Evolutionary conservation across 2,329 filamentous ascomycete genomes (phyloP), one percentile per base, ranked within the genome.

Genomic region (Hymenoscyphus occultus): DNA sequence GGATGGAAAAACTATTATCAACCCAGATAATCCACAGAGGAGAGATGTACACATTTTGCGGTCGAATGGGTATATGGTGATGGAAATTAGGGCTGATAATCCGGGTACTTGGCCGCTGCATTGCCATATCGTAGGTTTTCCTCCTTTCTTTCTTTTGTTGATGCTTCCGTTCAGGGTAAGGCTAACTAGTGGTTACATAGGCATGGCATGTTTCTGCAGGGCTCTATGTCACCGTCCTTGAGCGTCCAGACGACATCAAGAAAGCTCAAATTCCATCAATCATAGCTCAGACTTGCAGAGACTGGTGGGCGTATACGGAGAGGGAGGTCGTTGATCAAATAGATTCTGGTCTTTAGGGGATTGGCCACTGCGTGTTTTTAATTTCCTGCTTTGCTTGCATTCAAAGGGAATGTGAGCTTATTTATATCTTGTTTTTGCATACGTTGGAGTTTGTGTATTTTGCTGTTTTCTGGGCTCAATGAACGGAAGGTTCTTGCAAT

Each of bases 71-170:
- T 78, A 81, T 69, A 70, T 80, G 10, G 77, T 81, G 4, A 60
- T 81, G 13, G 82, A 83, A 35, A 79, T 81, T 71, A 72, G 76
- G 5, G 76, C 78, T 5, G 80, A 84, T 63, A 84, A 84, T 69
- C 82, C 83, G 1, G 82, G 83, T 2, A 74, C 83, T 2, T 85
- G 82, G 82, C 80, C 81, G 0, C 74, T 84, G 59, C 80, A 81
- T 65, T 82, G 80, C 10, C 81, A 83, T 65, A 80, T 83, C 6
- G 79, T 56, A 7, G 28, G 61, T 28, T 56, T 10, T 59, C 28
- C 12, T 5, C 3, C n/a, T n/a, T 35, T 5, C 57, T 14, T 13
- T 40, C 6, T 9, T 28, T 42, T 39, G 6, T 13, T 39, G 9
- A 6, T 16, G 9, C 10, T 35, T 35, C 3, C 14, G 9, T 4